Evolutionary conservation across 2,329 filamentous ascomycete species (phyloP), one percentile per base, ranked within the genome.

Genomic region (Penicillium sp.): DNA sequence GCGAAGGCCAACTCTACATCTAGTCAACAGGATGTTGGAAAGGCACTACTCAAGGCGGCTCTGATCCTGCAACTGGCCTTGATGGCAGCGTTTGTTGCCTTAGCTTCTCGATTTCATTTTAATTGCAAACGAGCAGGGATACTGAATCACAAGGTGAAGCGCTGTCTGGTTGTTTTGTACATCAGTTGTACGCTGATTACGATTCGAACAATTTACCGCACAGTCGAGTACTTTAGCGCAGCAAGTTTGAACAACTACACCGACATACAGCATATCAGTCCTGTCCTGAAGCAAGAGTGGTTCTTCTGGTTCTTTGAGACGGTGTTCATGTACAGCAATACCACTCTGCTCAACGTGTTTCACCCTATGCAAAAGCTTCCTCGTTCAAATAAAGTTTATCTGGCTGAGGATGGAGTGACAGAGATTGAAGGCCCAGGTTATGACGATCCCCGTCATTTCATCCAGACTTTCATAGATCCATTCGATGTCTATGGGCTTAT

Each of bases 251-350:
- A 67, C 37, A 59, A 58, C 72, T 75, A 67, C 67, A 73, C 42
- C 13, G 58, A 57, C 70, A 71, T 49, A 61, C 66, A 64, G 60
- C 75, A 55, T 67, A 77, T 72, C 27, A 70, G 66, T 29, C 69
- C 71, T 1, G 42, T 71, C 16, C 53, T 72, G 52, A 73, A 73
- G 43, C 75, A 81, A 49, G 82, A 85, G 55, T 77, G 77, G 64
- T 82, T 79, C 61, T 81, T 84, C 59, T 85, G 80, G 77, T 71
- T 84, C 31, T 83, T 85, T 56, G 83, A 85, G 62, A 77, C 75
- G 4, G 66, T 72, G 3, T 76, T 83, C 51, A 83, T 85, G 77
- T 78, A 81, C 19, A 59, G 76, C 49, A 83, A 83, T 59, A 81
- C 78, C 13, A 73, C 76, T 4, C 61, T 85, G 51, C 70, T 84